A percentile compares a stretch with the other conserved stretches of the same genome.
Evolutionary conservation across 2,329 filamentous ascomycete species (phyloP).

Genomic region (Cladorrhinum sp.): DNA sequence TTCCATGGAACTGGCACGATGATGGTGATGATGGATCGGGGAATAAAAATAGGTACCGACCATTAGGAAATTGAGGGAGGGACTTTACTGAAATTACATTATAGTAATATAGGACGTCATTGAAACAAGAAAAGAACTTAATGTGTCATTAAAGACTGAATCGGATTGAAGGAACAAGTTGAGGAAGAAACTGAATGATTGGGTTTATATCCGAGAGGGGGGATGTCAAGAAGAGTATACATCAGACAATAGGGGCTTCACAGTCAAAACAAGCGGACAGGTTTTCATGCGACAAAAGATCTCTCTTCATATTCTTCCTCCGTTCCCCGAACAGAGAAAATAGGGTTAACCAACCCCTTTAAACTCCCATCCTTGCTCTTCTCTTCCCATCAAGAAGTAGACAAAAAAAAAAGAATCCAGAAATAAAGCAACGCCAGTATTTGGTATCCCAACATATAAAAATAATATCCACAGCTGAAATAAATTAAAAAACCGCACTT

Average conservation of each 20-base stretch:
- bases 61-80: background rate
- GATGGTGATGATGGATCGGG: background rate
- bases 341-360: background rate
- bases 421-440: background rate
- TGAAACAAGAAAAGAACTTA: background rate
- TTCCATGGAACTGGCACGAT: constrained; percentile 5
- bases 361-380: background rate
- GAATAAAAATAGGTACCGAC: background rate
- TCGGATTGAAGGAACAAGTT: too few relatives aligned
- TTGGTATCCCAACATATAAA: background rate
- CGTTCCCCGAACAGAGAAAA: background rate
- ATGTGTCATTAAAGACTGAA: too few relatives aligned
- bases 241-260: too few relatives aligned
- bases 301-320: background rate
- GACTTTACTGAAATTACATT: too few relatives aligned
- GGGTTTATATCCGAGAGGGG: too few relatives aligned
- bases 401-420: background rate
- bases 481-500: background rate
- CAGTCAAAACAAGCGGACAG: too few relatives aligned
- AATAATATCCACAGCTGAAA: background rate
- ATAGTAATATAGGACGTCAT: too few relatives aligned
- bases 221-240: too few relatives aligned
- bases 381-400: background rate
- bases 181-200: too few relatives aligned
- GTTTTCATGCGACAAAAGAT: too few relatives aligned